These are phyloP conservation scores for Yarrowia bubula DNA, from an alignment of 805 yeast genomes.

Conservation along the genomic window DNA sequence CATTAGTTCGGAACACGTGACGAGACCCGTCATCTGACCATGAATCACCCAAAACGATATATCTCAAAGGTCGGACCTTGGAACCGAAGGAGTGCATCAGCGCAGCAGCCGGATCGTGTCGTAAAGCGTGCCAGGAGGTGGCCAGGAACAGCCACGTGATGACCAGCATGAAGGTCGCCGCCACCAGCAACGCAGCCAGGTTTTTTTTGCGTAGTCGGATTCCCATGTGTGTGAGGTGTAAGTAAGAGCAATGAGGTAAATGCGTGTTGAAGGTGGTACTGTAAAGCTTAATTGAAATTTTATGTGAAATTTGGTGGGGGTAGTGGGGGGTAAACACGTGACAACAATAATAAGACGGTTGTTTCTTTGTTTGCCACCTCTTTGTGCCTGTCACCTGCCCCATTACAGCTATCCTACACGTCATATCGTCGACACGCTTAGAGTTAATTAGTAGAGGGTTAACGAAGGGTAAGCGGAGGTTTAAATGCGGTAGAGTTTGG, in stretches of 20 bases:
- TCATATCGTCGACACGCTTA: no score
- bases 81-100: conserved; percentile 24
- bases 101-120: conserved; percentile 18
- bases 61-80: conserved; percentile 15
- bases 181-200: conserved; percentile 26
- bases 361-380: no score
- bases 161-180: conserved; percentile 13
- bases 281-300: no score
- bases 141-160: conserved; percentile 25
- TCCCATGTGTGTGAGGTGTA: conserved; percentile 16
- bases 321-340: no score
- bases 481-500: no score
- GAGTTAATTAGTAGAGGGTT: no score
- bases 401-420: no score
- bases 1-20: not conserved
- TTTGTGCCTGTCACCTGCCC: no score
- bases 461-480: no score
- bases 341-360: no score
- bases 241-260: not conserved
- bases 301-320: no score
- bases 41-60: conserved; percentile 21
- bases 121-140: conserved; percentile 15
- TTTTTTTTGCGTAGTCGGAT: conserved; percentile 24
- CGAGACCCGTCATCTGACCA: conserved; percentile 20
- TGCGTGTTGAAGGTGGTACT: no score